Evolutionary conservation across 2,329 filamentous ascomycete species (phyloP), one percentile per base, ranked within the genome.

Genomic region (Colletotrichum destructivum): DNA sequence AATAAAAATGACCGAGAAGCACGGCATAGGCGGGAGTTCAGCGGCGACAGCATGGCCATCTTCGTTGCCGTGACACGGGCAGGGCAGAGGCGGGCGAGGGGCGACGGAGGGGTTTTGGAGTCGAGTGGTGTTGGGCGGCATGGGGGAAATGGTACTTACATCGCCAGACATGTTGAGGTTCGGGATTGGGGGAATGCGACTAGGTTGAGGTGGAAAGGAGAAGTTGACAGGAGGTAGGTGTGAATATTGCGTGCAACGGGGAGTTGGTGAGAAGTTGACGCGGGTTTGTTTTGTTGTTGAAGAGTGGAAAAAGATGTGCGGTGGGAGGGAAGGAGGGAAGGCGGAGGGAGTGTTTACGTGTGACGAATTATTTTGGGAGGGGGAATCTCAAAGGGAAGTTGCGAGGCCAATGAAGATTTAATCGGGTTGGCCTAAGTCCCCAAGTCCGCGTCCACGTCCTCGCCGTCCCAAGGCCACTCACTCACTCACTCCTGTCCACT

Each of bases 121-220:
- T 64, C 62, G 55, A 61, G 69, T 60, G 51, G 60, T 69, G 38
- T 71, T 71, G 71, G 63, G 73, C 71, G 63, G 31, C 66, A 62
- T 59, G 66, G 62, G 69, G 65, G 55, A 66, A 67, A 67, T 60
- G 59, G 51, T 71, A 74, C 73, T 73, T 73, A 74, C 73, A 68
- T 74, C 73, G 64, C 71, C 66, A 61, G 73, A 73, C 73, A 74
- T 74, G 62, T 66, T 74, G 73, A 66, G 57, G 61, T 72, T 64
- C 42, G 18, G 59, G 52, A 60, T 62, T 69, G 69, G 60, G 56
- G 40, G 57, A 18, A 59, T 59, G 64, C 55, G 60, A 59, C 60
- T 64, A 69, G 65, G 61, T 66, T 44, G 60, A 72, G 65, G 57
- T 55, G 38, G 13, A 42, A 55, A 56, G 55, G 61, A 55, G 64